Base-by-base conservation (phyloP, 495 filamentous ascomycete genomes). In the Hypoxylon fuscum region DNA sequence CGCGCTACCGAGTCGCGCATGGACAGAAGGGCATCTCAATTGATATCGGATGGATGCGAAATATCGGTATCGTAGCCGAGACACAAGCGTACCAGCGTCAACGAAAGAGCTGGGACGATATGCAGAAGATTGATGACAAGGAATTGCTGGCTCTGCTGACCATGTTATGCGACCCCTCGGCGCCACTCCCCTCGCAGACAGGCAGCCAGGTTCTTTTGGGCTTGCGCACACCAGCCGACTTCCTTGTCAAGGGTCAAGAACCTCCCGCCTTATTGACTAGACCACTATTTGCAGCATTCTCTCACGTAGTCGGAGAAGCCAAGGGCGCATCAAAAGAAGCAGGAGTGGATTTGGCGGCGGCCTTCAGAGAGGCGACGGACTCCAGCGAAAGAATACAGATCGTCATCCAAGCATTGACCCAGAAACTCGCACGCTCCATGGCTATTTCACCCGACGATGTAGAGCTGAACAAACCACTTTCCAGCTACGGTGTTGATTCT, bases 401-500 rank as follows among this genome's bases (percentile, higher is more conserved):
- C 18, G 70, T 78, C n/a, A 38, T 64, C 6, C 27, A 59, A 42
- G 70, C 72, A 7, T 45, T 82, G 34, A 50, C 66, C 0, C 46
- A 57, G n/a, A 71, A 72, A 27, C 38, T 81, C 7, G 71, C 71
- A 8, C 68, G 72, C n/a, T 53, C 66, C 2, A 69, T 81, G 64
- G 52, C 69, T 7, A 72, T 74, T 6, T 52, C 70, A 29, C 53
- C 61, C n/a, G 71, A 76, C 11, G 73, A 77, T 8, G 67, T 80
- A 5, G 74, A 82, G 31, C 40, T 68, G 0, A 45, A 49, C 34
- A 74, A 74, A 62, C 73, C 74, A 10, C 63, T 82, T 2, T 53
- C 68, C 0, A 61, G 67, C 14, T 81, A 81, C 62, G 83, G 83
- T 1, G 73, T 88, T 0, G 85, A 88, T 58, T 83, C 79, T 0